Evolutionary conservation across 352 stramenopile species (phyloP), one percentile per base, ranked within the genome.

Genomic region (Phytophthora tubulina): DNA sequence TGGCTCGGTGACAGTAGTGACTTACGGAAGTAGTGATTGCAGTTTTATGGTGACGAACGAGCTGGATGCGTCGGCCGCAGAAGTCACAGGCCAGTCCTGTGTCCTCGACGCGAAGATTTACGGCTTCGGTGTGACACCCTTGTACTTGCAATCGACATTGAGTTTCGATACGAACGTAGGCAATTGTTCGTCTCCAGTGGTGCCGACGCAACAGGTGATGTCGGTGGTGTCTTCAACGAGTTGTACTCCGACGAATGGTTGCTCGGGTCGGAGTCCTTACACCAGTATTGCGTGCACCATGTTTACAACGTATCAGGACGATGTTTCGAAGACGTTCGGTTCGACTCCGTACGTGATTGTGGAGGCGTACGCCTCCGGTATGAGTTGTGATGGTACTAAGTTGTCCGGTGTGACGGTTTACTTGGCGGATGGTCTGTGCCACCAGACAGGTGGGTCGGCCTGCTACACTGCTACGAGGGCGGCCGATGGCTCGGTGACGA

Each of bases 371-470:
- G 36, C 6, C 0, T 2, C 63, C 31, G 38, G 15, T 3, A 2
- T 61, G 8, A 33, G 3, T 5, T 71, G 63, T 30, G 46, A 33
- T 55, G 36, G 35, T 27, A 27, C 21, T 27, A 27, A 27, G 21
- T 27, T 27, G 21, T 27, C 21, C 21, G 21, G 21, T 27, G 36
- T n/a, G 36, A 8, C 1, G 35, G 11, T 27, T 67, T 72, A 67
- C 13, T 6, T 61, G 55, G 64, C 64, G 11, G 55, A 72, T 31
- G 55, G 55, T 4, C 60, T 50, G n/a, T 72, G 64, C 21, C 54
- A 72, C 54, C 55, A 56, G 15, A 60, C 44, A 1, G 39, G 15
- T 21, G 3, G 36, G 14, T 6, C 45, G 6, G 8, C 38, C 2
- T 66, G 45, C 41, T 71, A 71, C n/a, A 32, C 6, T 13, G 54